A percentile compares a stretch with the other conserved stretches of the same genome.
Evolutionary conservation across 108 stramenopile species (phyloP).

Genomic region (Parietichytrium sp.): DNA sequence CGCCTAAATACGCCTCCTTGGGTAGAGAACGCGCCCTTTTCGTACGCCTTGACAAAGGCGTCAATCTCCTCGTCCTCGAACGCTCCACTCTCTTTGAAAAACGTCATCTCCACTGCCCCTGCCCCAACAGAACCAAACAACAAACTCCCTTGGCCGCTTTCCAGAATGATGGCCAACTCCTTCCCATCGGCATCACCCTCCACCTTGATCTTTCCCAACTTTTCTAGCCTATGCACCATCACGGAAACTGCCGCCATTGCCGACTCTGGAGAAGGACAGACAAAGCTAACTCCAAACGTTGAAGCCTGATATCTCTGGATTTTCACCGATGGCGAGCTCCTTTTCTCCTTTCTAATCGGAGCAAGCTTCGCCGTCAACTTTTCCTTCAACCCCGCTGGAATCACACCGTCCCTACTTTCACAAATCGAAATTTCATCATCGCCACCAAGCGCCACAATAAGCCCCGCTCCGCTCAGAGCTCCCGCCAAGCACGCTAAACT

Average conservation of each 20-base stretch:
- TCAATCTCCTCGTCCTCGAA: slow-evolving; percentile 2
- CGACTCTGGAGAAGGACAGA: background rate
- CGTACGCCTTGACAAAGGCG: slow-evolving; percentile 25
- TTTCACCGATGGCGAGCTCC: slow-evolving; percentile 20
- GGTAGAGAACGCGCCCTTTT: background rate
- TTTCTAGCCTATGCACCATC: background rate
- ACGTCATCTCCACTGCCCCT: background rate
- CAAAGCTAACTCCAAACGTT: background rate
- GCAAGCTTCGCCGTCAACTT: background rate
- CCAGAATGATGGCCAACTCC: background rate
- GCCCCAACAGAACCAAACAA: background rate
- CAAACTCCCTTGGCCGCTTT: background rate
- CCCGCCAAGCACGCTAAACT: too few species aligned
- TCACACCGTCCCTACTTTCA: too few species aligned
- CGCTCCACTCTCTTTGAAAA: background rate
- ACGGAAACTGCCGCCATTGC: too few species aligned
- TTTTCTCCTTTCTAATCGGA: background rate
- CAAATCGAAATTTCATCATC: too few species aligned
- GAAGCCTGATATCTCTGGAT: background rate
- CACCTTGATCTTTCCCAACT: background rate
- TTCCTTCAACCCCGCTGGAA: too few species aligned
- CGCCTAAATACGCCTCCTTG: background rate
- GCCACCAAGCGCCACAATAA: too few species aligned
- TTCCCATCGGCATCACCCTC: background rate
- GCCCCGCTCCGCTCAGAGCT: too few species aligned